A percentile compares a stretch with the other conserved stretches of the same genome.
Conservation (phyloP, 2,329 filamentous ascomycete species). For the Colletotrichum abscissum region DNA sequence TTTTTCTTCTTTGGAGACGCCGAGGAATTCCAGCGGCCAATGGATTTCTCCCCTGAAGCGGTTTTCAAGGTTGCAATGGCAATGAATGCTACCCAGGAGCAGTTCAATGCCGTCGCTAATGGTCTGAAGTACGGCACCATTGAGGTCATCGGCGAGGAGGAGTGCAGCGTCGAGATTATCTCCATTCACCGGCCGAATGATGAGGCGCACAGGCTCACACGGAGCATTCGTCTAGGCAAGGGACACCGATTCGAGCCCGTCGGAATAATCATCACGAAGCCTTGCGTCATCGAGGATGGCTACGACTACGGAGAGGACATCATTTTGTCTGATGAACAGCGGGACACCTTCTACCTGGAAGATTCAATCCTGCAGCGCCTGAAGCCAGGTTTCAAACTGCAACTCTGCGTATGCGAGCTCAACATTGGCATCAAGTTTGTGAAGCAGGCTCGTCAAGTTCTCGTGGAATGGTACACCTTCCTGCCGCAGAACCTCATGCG, state of each 20-base stretch:
- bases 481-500: slow-evolving; percentile 78
- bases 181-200: slow-evolving; percentile 58
- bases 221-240: slow-evolving; percentile 41
- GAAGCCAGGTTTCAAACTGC: slow-evolving; percentile 73
- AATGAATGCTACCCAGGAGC: slow-evolving; percentile 43
- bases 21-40: slow-evolving; percentile 44
- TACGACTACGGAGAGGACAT: slow-evolving; percentile 49
- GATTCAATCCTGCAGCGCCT: slow-evolving; percentile 63
- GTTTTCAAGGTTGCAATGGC: slow-evolving; percentile 58
- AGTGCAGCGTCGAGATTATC: slow-evolving; percentile 71
- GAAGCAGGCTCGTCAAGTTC: slow-evolving; percentile 64
- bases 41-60: slow-evolving; percentile 53
- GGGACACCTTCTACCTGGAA: slow-evolving; percentile 74
- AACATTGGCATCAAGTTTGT: slow-evolving; percentile 75
- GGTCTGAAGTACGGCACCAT: slow-evolving; percentile 44
- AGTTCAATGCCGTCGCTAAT: background rate
- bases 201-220: slow-evolving; percentile 57
- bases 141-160: slow-evolving; percentile 56
- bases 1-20: slow-evolving; percentile 36
- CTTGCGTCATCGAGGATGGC: slow-evolving; percentile 59
- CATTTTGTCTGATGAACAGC: background rate
- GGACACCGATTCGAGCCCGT: slow-evolving; percentile 52
- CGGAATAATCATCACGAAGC: slow-evolving; percentile 57
- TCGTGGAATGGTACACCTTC: slow-evolving; percentile 72
- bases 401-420: slow-evolving; percentile 65